Base-by-base conservation (phyloP, 1,284 basidiomycete species). In the Xanthoconium separans region DNA sequence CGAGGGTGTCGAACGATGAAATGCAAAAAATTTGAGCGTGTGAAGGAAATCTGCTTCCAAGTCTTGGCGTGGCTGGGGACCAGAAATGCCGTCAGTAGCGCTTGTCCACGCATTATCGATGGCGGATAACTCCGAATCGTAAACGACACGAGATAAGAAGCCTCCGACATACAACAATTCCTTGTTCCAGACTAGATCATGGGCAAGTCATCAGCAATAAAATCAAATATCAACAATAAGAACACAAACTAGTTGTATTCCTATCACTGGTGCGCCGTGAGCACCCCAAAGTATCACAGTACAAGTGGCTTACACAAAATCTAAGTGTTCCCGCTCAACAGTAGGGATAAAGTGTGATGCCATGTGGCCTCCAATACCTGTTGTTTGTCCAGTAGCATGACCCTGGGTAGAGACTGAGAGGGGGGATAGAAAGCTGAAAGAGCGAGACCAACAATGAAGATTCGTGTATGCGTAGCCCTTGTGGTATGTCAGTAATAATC, bases 271-370 rank as follows among this genome's bases (percentile, higher is more conserved):
- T 13, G 13, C n/a, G 8, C 7, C 7, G 10, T 34, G 8, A 41
- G 40, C 27, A 49, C 5, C 22, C 16, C 9, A 3, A 27, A 33
- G 10, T 33, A 12, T 33, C 31, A 33, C 4, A 13, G 31, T 13
- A 16, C 9, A 47, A 9, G 10, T 24, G n/a, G 15, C 54, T 41
- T 37, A 56, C 54, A 41, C 87, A 11, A 94, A 74, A 71, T 97
- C 95, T 57, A 98, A 88, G 0, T 91, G 93, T 73, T 98, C 96
- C 58, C 96, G 83, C 72, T 98, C 95, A 4, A 99, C 95, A 0
- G 95, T 99, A 2, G 94, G 94, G 57, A 98, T 96, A 68, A 98
- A 98, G 9, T 94, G 80, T 3, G 54, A 50, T 6, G 27, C 27
- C 27, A 27, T 27, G 7, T 27, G 27, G 27, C 27, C 27, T 27